Conservation (phyloP, 192 early-diverging fungal genomes). For the Entomortierella beljakovae region DNA sequence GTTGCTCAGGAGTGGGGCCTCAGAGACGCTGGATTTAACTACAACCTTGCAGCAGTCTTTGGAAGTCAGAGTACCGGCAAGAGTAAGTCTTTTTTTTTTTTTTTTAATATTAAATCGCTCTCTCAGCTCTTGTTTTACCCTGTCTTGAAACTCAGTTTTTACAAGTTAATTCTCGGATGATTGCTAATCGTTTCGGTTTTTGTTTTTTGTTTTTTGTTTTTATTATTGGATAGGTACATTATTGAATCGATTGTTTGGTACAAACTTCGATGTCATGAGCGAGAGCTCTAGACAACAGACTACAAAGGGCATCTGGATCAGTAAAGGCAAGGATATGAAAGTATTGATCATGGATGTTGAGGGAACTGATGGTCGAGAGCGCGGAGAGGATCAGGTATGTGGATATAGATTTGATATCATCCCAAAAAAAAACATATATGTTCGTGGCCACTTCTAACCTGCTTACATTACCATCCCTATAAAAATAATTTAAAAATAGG, state of each 20-base stretch:
- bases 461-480: too few species aligned
- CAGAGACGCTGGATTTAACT: constrained; percentile 90
- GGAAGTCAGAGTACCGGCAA: constrained; percentile 99
- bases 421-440: too few species aligned
- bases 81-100: constrained; percentile 65
- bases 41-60: constrained; percentile 97
- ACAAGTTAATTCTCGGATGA: background rate
- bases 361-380: constrained; percentile 98
- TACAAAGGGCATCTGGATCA: constrained; percentile 98
- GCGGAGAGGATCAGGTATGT: constrained; percentile 91
- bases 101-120: too few species aligned
- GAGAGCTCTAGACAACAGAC: constrained; percentile 88
- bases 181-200: too few species aligned
- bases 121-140: too few species aligned
- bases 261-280: constrained; percentile 96
- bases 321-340: constrained; percentile 81
- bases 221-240: constrained; percentile 94
- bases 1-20: constrained; percentile 88
- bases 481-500: too few species aligned
- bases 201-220: too few species aligned
- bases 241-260: constrained; percentile 95
- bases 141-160: too few species aligned
- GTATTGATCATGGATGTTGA: constrained; percentile 97
- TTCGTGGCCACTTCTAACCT: too few species aligned
- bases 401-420: too few species aligned